Evolutionary conservation across 768 basidiomycete species (phyloP), one percentile per base, ranked within the genome.

Genomic region (Podaxis sp.): DNA sequence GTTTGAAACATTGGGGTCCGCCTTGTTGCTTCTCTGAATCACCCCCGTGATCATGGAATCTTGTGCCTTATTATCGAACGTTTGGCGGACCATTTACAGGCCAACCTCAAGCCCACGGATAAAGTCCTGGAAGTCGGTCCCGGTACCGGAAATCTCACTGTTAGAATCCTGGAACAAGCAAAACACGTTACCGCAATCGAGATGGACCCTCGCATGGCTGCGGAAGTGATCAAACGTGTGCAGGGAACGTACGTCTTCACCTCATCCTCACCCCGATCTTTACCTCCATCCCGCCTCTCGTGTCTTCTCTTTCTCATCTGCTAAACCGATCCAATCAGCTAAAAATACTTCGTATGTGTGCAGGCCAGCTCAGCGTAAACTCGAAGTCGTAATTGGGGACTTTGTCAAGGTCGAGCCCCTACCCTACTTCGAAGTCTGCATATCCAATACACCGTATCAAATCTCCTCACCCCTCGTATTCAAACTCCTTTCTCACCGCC

Each of bases 201-300:
- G 77, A 93, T 95, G 90, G 97, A 99, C 72, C 97, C 97, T 67
- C 87, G 97, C 15, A 98, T 99, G 96, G 96, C 97, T 13, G 95
- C 96, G 17, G 97, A 99, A 74, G 84, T 99, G 56, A 90, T 92
- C 48, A 99, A 99, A 75, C 88, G 97, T 54, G 95, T 99, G 8
- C 91, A 98, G 83, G 97, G 96, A 80, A 97, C 89, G 96, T 98
- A 75, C 78, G 96, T 88, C 38, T 39, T 51, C 59, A 28, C n/a
- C 36, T 59, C 33, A 36, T 15, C 13, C n/a, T 52, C 44, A 26
- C 59, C 46, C 30, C 15, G 55, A 8, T 60, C 40, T 64, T 67
- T 38, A 53, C 55, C 11, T 24, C 28, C 11, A 30, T 15, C 26
- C 19, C 42, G 54, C 44, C 13, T 38, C 40, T 38, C 39, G 39